Conservation (phyloP, 768 basidiomycete species). For the Agrocybe pediades region DNA sequence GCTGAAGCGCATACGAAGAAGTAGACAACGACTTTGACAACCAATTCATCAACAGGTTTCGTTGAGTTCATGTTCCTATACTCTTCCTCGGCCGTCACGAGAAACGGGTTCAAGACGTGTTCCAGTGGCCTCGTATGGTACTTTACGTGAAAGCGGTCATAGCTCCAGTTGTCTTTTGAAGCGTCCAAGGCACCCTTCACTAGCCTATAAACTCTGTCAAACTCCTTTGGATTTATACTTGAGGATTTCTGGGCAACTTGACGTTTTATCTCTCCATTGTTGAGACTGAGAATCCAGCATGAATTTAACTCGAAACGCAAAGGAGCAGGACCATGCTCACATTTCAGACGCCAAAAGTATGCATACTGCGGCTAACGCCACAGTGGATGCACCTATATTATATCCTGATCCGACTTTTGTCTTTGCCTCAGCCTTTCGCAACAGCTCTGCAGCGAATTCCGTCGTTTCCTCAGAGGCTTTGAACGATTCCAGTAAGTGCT, state of each 20-base stretch:
- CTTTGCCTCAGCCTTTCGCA: conserved; percentile 38
- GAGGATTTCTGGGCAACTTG: conserved; percentile 33
- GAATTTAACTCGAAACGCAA: background rate
- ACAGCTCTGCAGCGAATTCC: conserved; percentile 20
- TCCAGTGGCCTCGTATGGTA: conserved; percentile 18
- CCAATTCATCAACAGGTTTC: conserved; percentile 13
- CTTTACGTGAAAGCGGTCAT: conserved; percentile 29
- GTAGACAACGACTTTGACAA: conserved; percentile 42
- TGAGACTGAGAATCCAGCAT: conserved; percentile 25
- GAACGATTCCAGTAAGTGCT: conserved; percentile 9
- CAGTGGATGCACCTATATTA: conserved; percentile 36
- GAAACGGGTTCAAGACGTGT: conserved; percentile 24
- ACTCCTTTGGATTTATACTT: conserved; percentile 32
- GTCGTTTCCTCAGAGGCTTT: conserved; percentile 2
- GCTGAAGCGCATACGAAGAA: conserved; percentile 45
- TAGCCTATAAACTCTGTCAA: conserved; percentile 26
- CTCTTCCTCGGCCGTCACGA: conserved; percentile 35
- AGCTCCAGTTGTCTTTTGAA: conserved; percentile 16
- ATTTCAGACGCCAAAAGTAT: conserved; percentile 50
- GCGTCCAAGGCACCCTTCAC: conserved; percentile 26
- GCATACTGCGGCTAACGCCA: conserved; percentile 51
- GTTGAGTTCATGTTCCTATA: conserved; percentile 23
- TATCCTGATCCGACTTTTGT: conserved; percentile 54
- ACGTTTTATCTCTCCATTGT: conserved; percentile 31
- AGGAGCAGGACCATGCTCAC: conserved; percentile 24